Percentiles rank a stretch among this genome's conserved stretches.
Evolutionary conservation across 2,329 filamentous ascomycete species (phyloP).

Genomic region (Cryphonectria carpinicola): DNA sequence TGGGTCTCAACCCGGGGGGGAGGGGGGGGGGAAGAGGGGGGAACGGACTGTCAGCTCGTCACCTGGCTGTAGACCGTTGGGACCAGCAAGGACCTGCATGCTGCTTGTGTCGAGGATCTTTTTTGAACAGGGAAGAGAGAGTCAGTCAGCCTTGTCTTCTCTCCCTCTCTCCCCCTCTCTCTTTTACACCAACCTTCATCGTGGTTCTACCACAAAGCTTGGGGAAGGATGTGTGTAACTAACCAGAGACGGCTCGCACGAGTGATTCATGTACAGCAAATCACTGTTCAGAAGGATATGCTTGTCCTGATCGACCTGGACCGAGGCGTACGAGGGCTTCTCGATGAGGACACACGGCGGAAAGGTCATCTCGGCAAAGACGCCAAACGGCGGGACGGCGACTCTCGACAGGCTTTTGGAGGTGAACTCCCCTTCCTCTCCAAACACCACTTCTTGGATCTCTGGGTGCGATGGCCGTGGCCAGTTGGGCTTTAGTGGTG

Average conservation of each 20-base stretch:
- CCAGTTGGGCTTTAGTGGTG: conserved; percentile 63
- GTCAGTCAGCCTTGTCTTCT: neutral
- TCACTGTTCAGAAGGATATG: conserved; percentile 69
- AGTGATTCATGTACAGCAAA: conserved; percentile 70
- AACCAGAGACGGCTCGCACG: conserved; percentile 67
- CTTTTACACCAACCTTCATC: neutral
- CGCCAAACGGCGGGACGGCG: conserved; percentile 61
- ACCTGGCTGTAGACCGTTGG: conserved; percentile 56
- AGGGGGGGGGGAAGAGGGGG: neutral
- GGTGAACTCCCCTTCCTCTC: conserved; percentile 55
- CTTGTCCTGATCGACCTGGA: conserved; percentile 59
- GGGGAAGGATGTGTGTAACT: conserved; percentile 34
- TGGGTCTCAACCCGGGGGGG: too few relatives aligned
- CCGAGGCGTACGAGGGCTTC: conserved; percentile 65
- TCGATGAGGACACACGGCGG: conserved; percentile 62
- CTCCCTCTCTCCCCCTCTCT: neutral
- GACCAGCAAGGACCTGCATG: conserved; percentile 61
- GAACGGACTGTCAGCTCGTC: conserved; percentile 60
- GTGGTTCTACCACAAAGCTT: neutral
- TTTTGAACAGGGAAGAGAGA: neutral
- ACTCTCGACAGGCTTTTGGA: conserved; percentile 63
- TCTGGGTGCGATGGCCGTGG: conserved; percentile 62
- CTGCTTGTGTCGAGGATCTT: conserved; percentile 65
- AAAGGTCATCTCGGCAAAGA: conserved; percentile 69
- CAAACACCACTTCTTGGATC: conserved; percentile 60